These are phyloP conservation scores for Suillus subluteus DNA, from an alignment of 768 basidiomycete species.

Conservation along the genomic window DNA sequence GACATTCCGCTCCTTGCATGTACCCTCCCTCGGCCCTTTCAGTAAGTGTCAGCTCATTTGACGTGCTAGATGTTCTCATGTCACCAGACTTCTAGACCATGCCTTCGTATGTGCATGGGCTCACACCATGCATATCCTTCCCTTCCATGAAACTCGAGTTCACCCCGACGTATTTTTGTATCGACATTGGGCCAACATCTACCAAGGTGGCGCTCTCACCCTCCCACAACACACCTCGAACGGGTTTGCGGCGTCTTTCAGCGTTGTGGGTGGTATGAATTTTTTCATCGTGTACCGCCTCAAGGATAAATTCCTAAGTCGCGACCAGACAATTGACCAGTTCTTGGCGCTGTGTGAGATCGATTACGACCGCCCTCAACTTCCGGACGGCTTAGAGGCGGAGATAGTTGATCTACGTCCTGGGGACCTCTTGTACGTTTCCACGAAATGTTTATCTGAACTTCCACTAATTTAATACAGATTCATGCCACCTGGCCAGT, in stretches of 20 bases:
- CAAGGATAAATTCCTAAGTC: background rate
- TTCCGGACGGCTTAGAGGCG: background rate
- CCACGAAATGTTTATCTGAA: background rate
- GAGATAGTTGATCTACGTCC: background rate
- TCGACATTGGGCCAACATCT: background rate
- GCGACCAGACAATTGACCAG: background rate
- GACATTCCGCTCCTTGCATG: background rate
- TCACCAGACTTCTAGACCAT: background rate
- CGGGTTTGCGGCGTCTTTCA: background rate
- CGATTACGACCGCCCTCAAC: background rate
- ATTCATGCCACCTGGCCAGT: background rate
- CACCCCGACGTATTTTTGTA: background rate
- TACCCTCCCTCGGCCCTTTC: background rate
- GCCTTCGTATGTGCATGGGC: background rate
- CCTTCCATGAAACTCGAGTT: background rate
- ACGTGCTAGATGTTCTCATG: background rate
- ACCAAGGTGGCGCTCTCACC: background rate
- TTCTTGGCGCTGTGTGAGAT: background rate
- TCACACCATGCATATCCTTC: background rate
- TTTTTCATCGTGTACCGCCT: background rate
- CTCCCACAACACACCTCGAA: background rate
- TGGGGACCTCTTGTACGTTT: background rate
- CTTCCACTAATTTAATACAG: background rate
- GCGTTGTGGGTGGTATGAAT: slow-evolving; percentile 1
- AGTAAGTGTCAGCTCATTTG: background rate